Evolutionary conservation across 139 green algal genomes (phyloP).

Genomic region (Bryopsis sp.): DNA sequence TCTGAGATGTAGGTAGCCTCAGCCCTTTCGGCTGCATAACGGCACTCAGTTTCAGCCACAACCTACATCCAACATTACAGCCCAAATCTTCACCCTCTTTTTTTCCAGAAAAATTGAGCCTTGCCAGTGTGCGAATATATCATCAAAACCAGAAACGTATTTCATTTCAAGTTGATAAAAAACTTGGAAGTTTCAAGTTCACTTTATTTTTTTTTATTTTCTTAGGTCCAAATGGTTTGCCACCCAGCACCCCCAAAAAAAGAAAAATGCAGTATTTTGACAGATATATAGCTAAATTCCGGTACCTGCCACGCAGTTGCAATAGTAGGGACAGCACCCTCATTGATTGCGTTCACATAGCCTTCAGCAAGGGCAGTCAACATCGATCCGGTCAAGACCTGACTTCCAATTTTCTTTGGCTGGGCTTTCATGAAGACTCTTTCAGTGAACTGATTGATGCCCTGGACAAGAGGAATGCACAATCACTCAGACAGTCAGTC

Average conservation of each 20-base stretch:
- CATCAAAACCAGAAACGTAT: no score
- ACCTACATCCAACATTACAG: constrained; percentile 34
- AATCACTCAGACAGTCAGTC: no score
- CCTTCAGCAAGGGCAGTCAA: constrained; percentile 68
- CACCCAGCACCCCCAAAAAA: no score
- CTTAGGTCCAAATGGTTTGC: no score
- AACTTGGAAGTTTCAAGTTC: no score
- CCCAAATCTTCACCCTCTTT: neutral
- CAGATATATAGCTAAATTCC: neutral
- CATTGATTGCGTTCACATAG: constrained; percentile 89
- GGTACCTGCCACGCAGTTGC: constrained; percentile 88
- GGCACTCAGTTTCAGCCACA: constrained; percentile 75
- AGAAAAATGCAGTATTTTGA: no score
- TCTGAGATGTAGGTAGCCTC: constrained; percentile 47
- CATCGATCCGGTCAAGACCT: constrained; percentile 67
- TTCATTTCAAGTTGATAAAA: no score
- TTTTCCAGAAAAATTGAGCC: no score
- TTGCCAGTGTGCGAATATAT: no score
- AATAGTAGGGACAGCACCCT: constrained; percentile 90
- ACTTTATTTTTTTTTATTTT: no score
- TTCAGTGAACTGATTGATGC: constrained; percentile 58
- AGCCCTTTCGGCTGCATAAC: constrained; percentile 55
- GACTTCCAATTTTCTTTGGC: constrained; percentile 67
- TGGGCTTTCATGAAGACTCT: constrained; percentile 61
- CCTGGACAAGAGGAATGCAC: no score